Evolutionary conservation across 1,284 basidiomycete genomes (phyloP).

Genomic region (Ustanciosporium gigantosporum): DNA sequence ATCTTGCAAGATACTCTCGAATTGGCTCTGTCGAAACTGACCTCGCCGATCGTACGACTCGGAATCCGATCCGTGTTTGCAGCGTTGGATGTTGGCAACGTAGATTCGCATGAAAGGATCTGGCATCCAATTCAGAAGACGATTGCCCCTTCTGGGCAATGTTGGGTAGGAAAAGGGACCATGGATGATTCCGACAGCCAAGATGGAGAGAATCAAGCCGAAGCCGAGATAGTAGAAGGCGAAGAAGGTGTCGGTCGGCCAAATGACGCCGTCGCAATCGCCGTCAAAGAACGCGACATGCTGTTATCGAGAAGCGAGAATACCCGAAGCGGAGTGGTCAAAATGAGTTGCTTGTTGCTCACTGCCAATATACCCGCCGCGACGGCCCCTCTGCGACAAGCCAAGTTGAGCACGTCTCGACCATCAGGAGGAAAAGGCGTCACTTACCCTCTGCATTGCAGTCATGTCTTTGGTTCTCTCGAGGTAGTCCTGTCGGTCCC

Average conservation of each 20-base stretch:
- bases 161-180: constrained; percentile 45
- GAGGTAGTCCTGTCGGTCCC: constrained; percentile 33
- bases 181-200: constrained; percentile 63
- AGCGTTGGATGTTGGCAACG: constrained; percentile 63
- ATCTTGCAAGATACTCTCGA: constrained; percentile 33
- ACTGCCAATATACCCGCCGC: too few species aligned
- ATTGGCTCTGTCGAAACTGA: constrained; percentile 27
- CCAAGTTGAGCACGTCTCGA: too few species aligned
- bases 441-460: constrained; percentile 61
- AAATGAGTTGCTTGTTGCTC: too few species aligned
- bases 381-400: too few species aligned
- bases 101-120: constrained; percentile 65
- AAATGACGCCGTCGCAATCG: constrained; percentile 66
- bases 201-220: constrained; percentile 62
- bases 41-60: constrained; percentile 63
- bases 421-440: too few species aligned
- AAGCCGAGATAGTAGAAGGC: constrained; percentile 64
- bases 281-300: constrained; percentile 67
- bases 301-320: too few species aligned
- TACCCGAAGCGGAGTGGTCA: too few species aligned
- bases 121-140: constrained; percentile 26
- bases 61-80: constrained; percentile 66
- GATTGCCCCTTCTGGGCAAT: constrained; percentile 17
- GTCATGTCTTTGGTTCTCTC: constrained; percentile 36
- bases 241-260: constrained; percentile 67